Percentiles rank a stretch among this genome's conserved stretches.
Evolutionary conservation across 495 filamentous ascomycete genomes (phyloP).

Genomic region (Penicillium steckii): DNA sequence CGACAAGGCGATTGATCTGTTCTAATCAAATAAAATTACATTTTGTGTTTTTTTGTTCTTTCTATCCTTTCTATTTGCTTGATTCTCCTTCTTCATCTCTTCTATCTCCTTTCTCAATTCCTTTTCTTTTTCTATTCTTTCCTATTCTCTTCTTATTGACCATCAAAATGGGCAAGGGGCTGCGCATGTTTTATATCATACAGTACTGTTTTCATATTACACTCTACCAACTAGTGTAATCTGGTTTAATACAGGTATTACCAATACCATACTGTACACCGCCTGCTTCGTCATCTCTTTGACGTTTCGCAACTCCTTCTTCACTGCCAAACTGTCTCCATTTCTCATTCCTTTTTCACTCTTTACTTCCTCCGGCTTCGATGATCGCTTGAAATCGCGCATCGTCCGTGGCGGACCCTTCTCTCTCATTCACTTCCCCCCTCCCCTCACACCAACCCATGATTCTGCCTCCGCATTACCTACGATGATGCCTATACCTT

Average conservation of each 20-base stretch:
- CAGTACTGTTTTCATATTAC: background rate
- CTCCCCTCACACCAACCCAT: background rate
- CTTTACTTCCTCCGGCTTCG: constrained; percentile 1
- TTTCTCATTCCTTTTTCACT: constrained; percentile 15
- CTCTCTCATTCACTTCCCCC: background rate
- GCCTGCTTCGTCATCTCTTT: constrained; percentile 8
- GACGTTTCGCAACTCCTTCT: constrained; percentile 23
- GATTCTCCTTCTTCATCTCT: background rate
- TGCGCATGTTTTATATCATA: background rate
- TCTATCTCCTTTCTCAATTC: background rate
- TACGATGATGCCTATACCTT: constrained; percentile 23
- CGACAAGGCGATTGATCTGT: constrained; percentile 86
- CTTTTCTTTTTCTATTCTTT: background rate
- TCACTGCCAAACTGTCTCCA: constrained; percentile 21
- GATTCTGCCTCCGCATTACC: no score
- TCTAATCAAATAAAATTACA: constrained; percentile 44
- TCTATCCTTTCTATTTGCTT: background rate
- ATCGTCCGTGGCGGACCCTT: constrained; percentile 16
- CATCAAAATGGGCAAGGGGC: constrained; percentile 17
- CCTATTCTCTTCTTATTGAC: constrained; percentile 17
- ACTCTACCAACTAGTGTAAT: background rate
- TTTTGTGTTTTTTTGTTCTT: no score
- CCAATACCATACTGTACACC: constrained; percentile 1
- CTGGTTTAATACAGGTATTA: constrained; percentile 8
- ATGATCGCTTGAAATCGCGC: constrained; percentile 18